These are phyloP conservation scores for Saccharomyces hybrid DNA, from an alignment of 1,139 yeast genomes.

Conservation along the genomic window DNA sequence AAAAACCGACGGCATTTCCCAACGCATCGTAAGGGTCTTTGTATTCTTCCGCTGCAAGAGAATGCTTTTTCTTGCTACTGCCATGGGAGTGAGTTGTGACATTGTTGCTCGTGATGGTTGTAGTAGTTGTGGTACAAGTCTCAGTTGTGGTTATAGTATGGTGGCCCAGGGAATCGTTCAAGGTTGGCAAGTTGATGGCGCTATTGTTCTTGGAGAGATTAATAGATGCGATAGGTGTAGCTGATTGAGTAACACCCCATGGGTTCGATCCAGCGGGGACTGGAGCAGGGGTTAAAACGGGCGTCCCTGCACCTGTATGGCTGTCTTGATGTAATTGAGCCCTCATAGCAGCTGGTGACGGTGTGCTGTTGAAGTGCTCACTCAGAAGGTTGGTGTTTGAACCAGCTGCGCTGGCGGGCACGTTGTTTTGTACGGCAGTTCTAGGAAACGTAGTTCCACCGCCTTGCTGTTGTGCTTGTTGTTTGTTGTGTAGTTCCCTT, in stretches of 20 bases:
- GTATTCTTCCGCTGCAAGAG: constrained; percentile 20
- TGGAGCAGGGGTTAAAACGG: constrained; percentile 31
- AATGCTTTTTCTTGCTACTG: constrained; percentile 28
- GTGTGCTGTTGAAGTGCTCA: constrained; percentile 12
- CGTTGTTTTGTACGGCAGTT: constrained; percentile 6
- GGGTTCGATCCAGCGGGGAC: constrained; percentile 31
- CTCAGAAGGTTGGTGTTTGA: constrained; percentile 6
- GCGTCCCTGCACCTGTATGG: constrained; percentile 22
- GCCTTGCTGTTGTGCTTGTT: constrained; percentile 15
- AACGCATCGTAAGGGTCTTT: constrained; percentile 31
- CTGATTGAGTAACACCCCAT: constrained; percentile 30
- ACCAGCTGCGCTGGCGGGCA: constrained; percentile 7
- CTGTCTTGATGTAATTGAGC: constrained; percentile 21
- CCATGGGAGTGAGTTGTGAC: constrained; percentile 6
- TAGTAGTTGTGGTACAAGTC: constrained; percentile 11
- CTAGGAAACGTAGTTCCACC: constrained; percentile 3
- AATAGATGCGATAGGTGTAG: constrained; percentile 28
- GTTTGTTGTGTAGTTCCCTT: constrained; percentile 65
- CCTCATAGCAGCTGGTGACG: constrained; percentile 27
- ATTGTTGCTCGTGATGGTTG: constrained; percentile 7
- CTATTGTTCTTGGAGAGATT: constrained; percentile 36
- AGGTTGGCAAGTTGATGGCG: constrained; percentile 62
- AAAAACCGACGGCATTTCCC: constrained; percentile 31
- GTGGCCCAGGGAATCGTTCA: constrained; percentile 41
- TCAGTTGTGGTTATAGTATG: constrained; percentile 10